Evolutionary conservation across 768 basidiomycete species (phyloP), one percentile per base, ranked within the genome.

Genomic region (Phlegmacium glaucopus): DNA sequence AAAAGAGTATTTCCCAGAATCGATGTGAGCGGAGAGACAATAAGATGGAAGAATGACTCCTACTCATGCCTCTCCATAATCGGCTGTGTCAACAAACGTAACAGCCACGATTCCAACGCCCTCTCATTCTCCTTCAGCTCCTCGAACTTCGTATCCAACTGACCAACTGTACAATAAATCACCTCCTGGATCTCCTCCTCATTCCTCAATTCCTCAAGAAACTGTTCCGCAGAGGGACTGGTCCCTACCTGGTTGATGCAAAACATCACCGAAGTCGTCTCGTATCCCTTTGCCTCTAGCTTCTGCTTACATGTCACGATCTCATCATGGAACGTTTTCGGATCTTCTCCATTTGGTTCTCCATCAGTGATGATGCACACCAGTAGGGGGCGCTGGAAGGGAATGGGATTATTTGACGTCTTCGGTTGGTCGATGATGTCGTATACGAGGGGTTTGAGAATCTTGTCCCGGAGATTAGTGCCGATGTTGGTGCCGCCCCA

Each of bases 341-440:
- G 2, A 17, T 39, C 34, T 30, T 49, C 51, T 10, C 9, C 27
- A 1, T 29, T 15, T 13, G 56, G 56, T n/a, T 16, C 25, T 25
- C 56, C 56, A 42, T 58, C 54, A 0, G 54, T 58, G 28, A 58
- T 55, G 15, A 44, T 41, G 39, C 46, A 56, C 12, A 58, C 36
- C 2, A 58, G 40, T 9, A 55, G 17, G 16, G 56, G 56, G n/a
- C 42, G 49, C 39, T 42, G 28, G 17, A 58, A 48, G 22, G 46
- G 28, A 28, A 47, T 18, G n/a, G 25, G 25, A 11, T 13, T 30
- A 22, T 29, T 26, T 6, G n/a, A n/a, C n/a, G 28, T 48, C n/a
- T 13, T 32, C 9, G 39, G 26, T 6, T 39, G 18, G 6, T 42
- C 4, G 6, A 48, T 30, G 12, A 44, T 18, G 15, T 34, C 12